Base-by-base conservation (phyloP, 2,329 filamentous ascomycete genomes). In the Tolypocladium endophyticum region DNA sequence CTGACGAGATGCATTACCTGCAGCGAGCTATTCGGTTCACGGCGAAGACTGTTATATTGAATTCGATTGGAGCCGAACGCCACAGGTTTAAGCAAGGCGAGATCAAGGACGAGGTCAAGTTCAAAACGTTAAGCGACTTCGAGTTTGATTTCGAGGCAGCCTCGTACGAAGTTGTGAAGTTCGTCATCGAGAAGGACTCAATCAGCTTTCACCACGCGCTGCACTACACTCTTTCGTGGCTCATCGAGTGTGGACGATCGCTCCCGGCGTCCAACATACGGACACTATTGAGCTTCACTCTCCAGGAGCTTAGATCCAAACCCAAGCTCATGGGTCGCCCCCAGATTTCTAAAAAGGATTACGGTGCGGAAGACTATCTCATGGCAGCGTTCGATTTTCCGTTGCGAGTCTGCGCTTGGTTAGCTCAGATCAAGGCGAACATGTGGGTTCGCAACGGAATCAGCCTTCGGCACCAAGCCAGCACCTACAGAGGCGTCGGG, bases 401-500 rank as follows among this genome's bases (percentile, higher is more conserved):
- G 0, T 79, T 99, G 4, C 84, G 95, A 58, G 92, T 97, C 0
- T 97, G 92, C 71, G 92, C 91, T 25, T 99, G 94, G 94, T 79
- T 99, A 38, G 90, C 94, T 7, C 95, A 99, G 76, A 97, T 99
- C 86, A 96, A 96, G 72, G 92, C 93, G 23, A 90, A 92, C 57
- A 96, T 97, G 87, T 99, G 95, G 94, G 93, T 99, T 63, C 87
- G 94, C 59, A 99, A 99, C 70, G 94, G 94, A 2, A 91, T 99
- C 69, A 97, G 93, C 67, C 82, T 99, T 57, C 86, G 93, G 45
- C 94, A 99, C 71, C 94, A 99, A 73, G 94, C 95, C 71, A 89
- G 89, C 58, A 94, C 92, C 23, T 99, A 99, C 71, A 87, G 92
- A 20, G 92, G 91, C 47, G 91, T 97, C 18, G 85, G 86, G 14